phyloP scores from a whole-genome alignment of 768 basidiomycete species.

The Lentinula raphanica region DNA sequence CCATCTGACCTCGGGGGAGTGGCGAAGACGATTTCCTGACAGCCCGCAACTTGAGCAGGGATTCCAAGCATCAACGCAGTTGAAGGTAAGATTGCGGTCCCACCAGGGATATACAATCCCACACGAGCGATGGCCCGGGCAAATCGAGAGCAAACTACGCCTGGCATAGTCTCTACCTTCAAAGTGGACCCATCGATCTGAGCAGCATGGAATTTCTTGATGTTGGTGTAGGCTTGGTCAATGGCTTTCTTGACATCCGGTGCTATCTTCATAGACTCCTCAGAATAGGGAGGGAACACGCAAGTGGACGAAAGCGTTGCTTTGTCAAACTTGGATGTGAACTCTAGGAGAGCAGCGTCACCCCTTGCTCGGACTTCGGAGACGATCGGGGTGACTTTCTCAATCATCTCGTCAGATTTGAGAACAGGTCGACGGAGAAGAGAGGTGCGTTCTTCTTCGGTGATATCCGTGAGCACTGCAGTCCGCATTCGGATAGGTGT shows the following conservation, averaged over 20 bases:
- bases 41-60: conserved; percentile 95
- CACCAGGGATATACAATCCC: conserved; percentile 95
- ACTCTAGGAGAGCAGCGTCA: conserved; percentile 78
- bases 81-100: conserved; percentile 92
- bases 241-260: conserved; percentile 73
- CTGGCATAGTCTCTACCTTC: conserved; percentile 94
- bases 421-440: conserved; percentile 88
- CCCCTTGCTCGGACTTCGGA: conserved; percentile 79
- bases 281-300: conserved; percentile 73
- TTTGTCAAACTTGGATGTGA: conserved; percentile 93
- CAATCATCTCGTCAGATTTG: conserved; percentile 83
- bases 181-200: conserved; percentile 71
- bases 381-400: conserved; percentile 91
- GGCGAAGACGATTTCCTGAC: conserved; percentile 86
- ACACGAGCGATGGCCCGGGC: conserved; percentile 93
- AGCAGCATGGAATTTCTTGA: conserved; percentile 86
- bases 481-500: conserved; percentile 75
- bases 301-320: conserved; percentile 65
- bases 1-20: conserved; percentile 95
- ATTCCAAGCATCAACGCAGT: conserved; percentile 98
- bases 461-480: conserved; percentile 46
- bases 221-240: conserved; percentile 86
- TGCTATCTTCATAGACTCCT: conserved; percentile 56
- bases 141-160: conserved; percentile 93
- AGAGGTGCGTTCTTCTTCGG: conserved; percentile 50